These are phyloP conservation scores for Penicillium sp. DNA, from an alignment of 2,329 filamentous ascomycete genomes.

Conservation along the genomic window DNA sequence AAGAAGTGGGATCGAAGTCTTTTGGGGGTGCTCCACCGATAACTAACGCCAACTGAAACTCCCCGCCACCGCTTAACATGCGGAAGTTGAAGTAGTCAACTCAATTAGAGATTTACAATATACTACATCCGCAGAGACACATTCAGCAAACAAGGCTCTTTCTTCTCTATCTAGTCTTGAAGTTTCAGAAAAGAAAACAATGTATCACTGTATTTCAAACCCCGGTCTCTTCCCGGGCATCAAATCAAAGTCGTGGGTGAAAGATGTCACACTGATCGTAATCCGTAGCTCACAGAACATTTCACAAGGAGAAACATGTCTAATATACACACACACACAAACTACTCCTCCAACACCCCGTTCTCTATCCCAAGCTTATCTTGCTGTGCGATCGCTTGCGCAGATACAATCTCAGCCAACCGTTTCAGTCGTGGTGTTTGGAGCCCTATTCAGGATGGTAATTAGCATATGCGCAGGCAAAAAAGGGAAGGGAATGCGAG, in stretches of 20 bases:
- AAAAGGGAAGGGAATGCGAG: background rate
- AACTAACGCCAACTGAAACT: background rate
- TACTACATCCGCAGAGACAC: background rate
- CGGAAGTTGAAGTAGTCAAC: background rate
- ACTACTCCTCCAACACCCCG: conserved; percentile 32
- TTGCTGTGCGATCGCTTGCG: conserved; percentile 93
- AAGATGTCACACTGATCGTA: conserved; percentile 30
- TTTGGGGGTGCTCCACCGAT: conserved; percentile 4
- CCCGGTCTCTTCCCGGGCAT: conserved; percentile 22
- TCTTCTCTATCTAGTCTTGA: background rate
- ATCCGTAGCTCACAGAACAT: conserved; percentile 33
- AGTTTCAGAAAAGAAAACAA: conserved; percentile 17
- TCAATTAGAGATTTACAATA: background rate
- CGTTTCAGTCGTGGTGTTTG: conserved; percentile 95
- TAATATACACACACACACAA: conserved; percentile 33
- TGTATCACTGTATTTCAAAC: conserved; percentile 32
- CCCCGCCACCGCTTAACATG: conserved; percentile 14
- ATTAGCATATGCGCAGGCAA: conserved; percentile 5
- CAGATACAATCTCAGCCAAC: conserved; percentile 95
- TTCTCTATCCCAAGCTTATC: conserved; percentile 69
- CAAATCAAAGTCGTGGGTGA: conserved; percentile 21
- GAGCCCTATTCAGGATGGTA: conserved; percentile 64
- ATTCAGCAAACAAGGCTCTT: background rate
- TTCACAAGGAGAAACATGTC: conserved; percentile 24
- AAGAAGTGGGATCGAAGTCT: conserved; percentile 1